Percentiles rank a stretch among this genome's conserved stretches.
Conservation (phyloP, 2,329 filamentous ascomycete species). For the Zopfia rhizophila region DNA sequence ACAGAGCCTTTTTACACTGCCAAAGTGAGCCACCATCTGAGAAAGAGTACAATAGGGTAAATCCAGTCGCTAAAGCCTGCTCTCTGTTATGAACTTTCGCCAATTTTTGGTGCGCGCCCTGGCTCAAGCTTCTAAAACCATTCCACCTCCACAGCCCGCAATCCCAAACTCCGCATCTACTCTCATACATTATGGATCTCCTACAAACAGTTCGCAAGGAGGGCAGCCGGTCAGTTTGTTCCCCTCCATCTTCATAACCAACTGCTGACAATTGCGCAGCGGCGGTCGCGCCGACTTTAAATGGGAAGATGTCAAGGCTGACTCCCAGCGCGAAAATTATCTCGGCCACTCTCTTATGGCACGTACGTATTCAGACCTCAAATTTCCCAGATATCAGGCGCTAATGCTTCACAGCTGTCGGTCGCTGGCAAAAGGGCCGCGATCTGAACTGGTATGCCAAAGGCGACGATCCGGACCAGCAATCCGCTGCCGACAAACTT, state of each 20-base stretch:
- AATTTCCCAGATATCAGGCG: neutral
- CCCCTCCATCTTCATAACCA: neutral
- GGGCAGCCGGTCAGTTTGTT: conserved; percentile 68
- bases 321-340: conserved; percentile 87
- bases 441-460: conserved; percentile 74
- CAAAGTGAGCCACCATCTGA: too few relatives aligned
- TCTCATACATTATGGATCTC: conserved; percentile 77
- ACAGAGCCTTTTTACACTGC: too few relatives aligned
- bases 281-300: conserved; percentile 92
- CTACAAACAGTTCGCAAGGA: conserved; percentile 94
- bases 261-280: conserved; percentile 53
- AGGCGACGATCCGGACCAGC: conserved; percentile 62
- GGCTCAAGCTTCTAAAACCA: too few relatives aligned
- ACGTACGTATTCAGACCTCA: conserved; percentile 48
- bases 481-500: conserved; percentile 66
- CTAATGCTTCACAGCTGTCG: conserved; percentile 66
- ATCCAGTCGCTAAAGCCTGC: too few relatives aligned
- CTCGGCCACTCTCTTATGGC: conserved; percentile 93
- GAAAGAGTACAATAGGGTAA: too few relatives aligned
- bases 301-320: conserved; percentile 93
- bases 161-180: conserved; percentile 23
- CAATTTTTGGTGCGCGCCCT: too few relatives aligned
- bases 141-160: conserved; percentile 38
- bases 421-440: conserved; percentile 87
- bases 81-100: too few relatives aligned